Base-by-base conservation (phyloP, 768 basidiomycete species). In the Naganishia vaughanmartiniae region DNA sequence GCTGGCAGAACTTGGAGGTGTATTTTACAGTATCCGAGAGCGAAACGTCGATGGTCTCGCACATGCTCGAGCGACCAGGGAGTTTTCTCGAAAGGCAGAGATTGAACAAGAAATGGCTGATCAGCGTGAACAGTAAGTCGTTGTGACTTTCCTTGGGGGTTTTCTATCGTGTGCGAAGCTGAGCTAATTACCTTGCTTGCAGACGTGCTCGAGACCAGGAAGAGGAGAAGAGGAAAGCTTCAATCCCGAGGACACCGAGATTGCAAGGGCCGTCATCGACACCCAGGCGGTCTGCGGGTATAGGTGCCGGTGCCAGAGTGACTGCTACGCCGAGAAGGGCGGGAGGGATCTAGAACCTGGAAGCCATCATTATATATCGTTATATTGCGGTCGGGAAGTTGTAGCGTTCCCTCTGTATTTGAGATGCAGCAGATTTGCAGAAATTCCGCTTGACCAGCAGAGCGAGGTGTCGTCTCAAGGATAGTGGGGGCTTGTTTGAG, bases 21-120 rank as follows among this genome's bases (percentile, higher is more conserved):
- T 96, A 21, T 97, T 96, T 85, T 98, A 92, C 84, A 94, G 93
- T 30, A 94, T 96, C 65, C 90, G 93, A 79, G 94, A 97, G 83
- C 96, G 96, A 85, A 92, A 92, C 84, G 97, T 98, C 77, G 93
- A 96, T 77, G 93, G 91, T 70, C 84, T 89, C 46, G 89, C 91
- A 21, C 67, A 82, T 74, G 77, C 79, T 48, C 68, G 89, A 12
- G 87, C 87, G 71, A 92, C 94, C 78, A 86, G 89, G 55, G 94
- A 97, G 79, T 96, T 97, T 81, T 92, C 90, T 31, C 91, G 88
- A 82, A 88, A 86, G 78, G 92, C 93, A 0, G 93, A 97, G 81
- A 82, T 96, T 15, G 93, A 98, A 83, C 89, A 88, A 30, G 90
- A 94, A 83, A 95, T 97, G 84, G 91, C 91, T 15, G 85, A 85